Percentiles rank a stretch among this genome's conserved stretches.
Evolutionary conservation across 441 rosid genomes (phyloP).

Genomic region (Eutrema salsugineum): DNA sequence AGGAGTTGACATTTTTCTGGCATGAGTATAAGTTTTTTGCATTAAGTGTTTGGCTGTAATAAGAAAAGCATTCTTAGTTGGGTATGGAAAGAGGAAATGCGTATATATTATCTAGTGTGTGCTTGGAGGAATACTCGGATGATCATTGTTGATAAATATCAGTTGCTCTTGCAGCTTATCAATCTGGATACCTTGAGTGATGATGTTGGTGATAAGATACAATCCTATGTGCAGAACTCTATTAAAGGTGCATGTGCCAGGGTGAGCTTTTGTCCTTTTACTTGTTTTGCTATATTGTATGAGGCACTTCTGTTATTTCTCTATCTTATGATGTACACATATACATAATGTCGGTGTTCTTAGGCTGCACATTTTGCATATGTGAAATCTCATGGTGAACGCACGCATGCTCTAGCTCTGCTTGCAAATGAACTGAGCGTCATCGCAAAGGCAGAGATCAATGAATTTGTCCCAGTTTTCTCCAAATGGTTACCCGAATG

Average conservation of each 20-base stretch:
- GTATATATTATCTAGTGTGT: conserved; percentile 5
- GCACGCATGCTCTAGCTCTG: conserved; percentile 72
- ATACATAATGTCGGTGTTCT: background rate
- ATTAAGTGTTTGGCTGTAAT: background rate
- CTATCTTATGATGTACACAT: background rate
- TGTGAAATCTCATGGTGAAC: conserved; percentile 56
- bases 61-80: conserved; percentile 3
- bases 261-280: conserved; percentile 49
- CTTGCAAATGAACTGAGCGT: conserved; percentile 80
- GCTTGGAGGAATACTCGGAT: background rate
- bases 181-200: conserved; percentile 43
- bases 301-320: background rate
- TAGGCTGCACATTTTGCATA: conserved; percentile 65
- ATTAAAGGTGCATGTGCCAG: conserved; percentile 65
- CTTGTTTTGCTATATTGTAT: conserved; percentile 3
- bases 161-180: conserved; percentile 46
- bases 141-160: conserved; percentile 13
- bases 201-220: conserved; percentile 47
- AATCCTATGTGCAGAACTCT: conserved; percentile 62
- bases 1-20: background rate
- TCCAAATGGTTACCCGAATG: conserved; percentile 71
- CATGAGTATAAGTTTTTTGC: background rate
- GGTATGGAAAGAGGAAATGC: conserved; percentile 1
- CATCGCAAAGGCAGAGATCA: conserved; percentile 79
- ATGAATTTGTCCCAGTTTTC: conserved; percentile 64